phyloP scores from a whole-genome alignment of 345 rosid genomes.

The Murraya paniculata region DNA sequence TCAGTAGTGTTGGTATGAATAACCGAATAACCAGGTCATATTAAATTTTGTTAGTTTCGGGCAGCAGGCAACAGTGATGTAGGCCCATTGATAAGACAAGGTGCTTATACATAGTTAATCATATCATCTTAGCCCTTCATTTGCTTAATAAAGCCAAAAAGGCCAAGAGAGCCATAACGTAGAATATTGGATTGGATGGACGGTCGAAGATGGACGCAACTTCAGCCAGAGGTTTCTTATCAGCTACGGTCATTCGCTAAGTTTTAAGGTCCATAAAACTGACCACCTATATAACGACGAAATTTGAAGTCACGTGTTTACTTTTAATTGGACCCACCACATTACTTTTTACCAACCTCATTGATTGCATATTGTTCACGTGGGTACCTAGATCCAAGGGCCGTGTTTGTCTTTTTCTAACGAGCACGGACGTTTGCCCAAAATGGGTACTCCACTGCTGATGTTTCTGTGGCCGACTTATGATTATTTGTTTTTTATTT shows the following conservation, averaged over 20 bases:
- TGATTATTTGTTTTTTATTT: no score
- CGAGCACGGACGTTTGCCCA: no score
- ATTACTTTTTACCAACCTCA: not conserved
- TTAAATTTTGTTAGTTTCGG: no score
- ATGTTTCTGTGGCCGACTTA: no score
- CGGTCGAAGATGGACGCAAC: not conserved
- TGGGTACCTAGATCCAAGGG: no score
- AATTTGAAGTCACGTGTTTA: not conserved
- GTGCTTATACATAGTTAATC: not conserved
- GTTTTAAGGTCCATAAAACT: not conserved
- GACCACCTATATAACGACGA: not conserved
- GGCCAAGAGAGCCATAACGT: no score
- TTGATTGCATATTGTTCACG: not conserved
- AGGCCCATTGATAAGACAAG: not conserved
- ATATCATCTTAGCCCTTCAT: not conserved
- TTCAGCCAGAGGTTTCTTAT: not conserved
- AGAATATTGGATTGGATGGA: not conserved
- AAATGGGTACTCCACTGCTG: no score
- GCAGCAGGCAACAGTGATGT: no score
- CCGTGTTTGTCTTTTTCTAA: no score
- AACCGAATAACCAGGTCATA: no score
- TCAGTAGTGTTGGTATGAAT: no score
- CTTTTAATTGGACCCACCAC: not conserved
- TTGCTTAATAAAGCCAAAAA: not conserved
- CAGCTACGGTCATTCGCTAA: not conserved